Conservation (phyloP, 1,284 basidiomycete genomes). For the Porogramme epimiltina region DNA sequence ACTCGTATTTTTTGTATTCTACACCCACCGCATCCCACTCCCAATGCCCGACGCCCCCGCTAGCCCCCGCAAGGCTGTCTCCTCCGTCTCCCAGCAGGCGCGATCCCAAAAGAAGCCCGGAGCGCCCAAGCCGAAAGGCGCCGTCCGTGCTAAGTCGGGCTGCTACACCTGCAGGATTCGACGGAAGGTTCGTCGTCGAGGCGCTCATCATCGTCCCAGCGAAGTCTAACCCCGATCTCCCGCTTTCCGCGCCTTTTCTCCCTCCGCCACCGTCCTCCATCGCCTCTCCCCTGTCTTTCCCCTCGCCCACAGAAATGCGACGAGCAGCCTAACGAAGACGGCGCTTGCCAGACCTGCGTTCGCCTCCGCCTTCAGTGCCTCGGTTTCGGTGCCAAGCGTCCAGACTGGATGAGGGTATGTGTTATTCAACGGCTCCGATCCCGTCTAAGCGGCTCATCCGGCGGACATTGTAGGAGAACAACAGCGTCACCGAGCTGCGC, state of each 20-base stretch:
- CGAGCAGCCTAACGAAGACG: conserved; percentile 62
- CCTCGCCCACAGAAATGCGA: conserved; percentile 71
- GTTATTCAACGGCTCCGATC: conserved; percentile 3
- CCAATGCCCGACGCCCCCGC: conserved; percentile 37
- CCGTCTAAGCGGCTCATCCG: conserved; percentile 13
- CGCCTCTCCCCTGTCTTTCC: conserved; percentile 7
- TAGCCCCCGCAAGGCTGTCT: conserved; percentile 36
- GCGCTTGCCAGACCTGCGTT: conserved; percentile 73
- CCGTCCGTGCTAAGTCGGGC: conserved; percentile 78
- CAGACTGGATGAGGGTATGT: conserved; percentile 80
- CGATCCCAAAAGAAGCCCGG: conserved; percentile 46
- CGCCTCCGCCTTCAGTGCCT: conserved; percentile 83
- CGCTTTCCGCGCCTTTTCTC: conserved; percentile 15
- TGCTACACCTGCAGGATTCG: conserved; percentile 85
- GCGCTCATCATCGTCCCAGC: conserved; percentile 22
- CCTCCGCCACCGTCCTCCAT: conserved; percentile 12
- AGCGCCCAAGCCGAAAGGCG: conserved; percentile 73
- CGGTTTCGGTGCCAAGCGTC: conserved; percentile 80
- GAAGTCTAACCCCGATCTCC: conserved; percentile 21
- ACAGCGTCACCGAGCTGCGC: conserved; percentile 64
- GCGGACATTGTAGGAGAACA: conserved; percentile 54
- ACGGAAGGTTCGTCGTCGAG: conserved; percentile 58
- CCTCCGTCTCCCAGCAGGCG: conserved; percentile 36
- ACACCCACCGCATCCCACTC: conserved; percentile 11
- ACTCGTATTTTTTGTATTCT: conserved; percentile 18